phyloP scores from a whole-genome alignment of 108 stramenopile genomes.

The Conticribra guillardii region DNA sequence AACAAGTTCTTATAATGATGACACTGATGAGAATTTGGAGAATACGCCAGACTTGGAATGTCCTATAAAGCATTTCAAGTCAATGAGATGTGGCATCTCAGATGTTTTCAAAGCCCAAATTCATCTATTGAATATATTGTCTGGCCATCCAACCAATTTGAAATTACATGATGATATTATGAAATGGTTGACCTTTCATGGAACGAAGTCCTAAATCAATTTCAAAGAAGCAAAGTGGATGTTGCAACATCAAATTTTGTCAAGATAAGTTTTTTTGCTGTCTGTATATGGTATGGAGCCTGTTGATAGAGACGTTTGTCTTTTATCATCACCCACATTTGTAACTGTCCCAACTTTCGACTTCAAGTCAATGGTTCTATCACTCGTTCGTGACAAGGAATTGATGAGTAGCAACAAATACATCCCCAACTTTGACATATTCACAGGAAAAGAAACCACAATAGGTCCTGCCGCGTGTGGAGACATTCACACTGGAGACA shows the following conservation, averaged over 20 bases:
- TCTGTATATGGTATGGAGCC: neutral
- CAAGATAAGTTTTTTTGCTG: neutral
- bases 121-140: neutral
- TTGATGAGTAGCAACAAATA: neutral
- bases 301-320: no score
- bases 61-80: neutral
- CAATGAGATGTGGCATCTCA: neutral
- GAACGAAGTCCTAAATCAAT: neutral
- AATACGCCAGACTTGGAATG: no score
- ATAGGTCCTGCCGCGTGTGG: neutral
- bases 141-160: neutral
- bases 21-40: no score
- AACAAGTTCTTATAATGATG: no score
- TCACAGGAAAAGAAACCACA: neutral
- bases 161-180: neutral
- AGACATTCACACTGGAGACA: constrained; percentile 7
- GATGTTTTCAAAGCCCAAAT: neutral
- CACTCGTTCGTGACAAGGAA: neutral
- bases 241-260: neutral
- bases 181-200: neutral
- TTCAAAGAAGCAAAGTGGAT: neutral
- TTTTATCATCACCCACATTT: neutral
- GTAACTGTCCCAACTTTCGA: neutral
- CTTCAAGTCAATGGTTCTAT: neutral
- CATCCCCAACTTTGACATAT: neutral